Base-by-base conservation (phyloP, 1,284 basidiomycete species). In the Coriolopsis trogii region DNA sequence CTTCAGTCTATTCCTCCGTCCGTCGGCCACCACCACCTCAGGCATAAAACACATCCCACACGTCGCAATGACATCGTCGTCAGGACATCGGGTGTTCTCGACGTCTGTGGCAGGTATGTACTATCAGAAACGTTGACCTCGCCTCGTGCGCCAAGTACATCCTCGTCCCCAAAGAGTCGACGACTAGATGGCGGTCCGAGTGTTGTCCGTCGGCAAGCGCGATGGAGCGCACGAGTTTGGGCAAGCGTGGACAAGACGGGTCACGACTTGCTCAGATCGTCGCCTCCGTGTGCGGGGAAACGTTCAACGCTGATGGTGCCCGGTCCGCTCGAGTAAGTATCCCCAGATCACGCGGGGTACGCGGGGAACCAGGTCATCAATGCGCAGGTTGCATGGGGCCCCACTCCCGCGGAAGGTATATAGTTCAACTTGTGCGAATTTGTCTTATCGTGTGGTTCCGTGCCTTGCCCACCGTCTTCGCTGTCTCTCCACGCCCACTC, bases 281-380 rank as follows among this genome's bases (percentile, higher is more conserved):
- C 38, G 38, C 30, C 20, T 37, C 28, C 41, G 15, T 30, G 20
- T 44, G 48, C 46, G 46, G 51, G 47, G 44, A 31, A 46, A 34
- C 40, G 18, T 38, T 38, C 25, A 51, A 43, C 47, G 46, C 34
- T 47, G 51, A 51, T 53, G 40, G 20, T 41, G 4, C 46, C 57
- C 53, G 47, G 23, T 45, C 58, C 52, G 58, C 36, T 55, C 55
- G 58, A 36, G 40, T 36, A 26, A 42, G 15, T 26, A 36, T 42
- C 16, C n/a, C 41, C 38, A 41, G 44, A 58, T 62, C 61, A 62
- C 61, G 61, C 52, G 61, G 61, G 52, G 46, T 12, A 15, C 38
- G 16, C 41, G 38, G 28, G 20, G 42, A 40, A 29, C 43, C 36
- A 36, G 48, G 39, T 44, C 51, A 49, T 48, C 54, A 58, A 16